A percentile compares a stretch with the other conserved stretches of the same genome.
phyloP scores from a whole-genome alignment of 345 rosid species.

The Aquilaria sinensis region DNA sequence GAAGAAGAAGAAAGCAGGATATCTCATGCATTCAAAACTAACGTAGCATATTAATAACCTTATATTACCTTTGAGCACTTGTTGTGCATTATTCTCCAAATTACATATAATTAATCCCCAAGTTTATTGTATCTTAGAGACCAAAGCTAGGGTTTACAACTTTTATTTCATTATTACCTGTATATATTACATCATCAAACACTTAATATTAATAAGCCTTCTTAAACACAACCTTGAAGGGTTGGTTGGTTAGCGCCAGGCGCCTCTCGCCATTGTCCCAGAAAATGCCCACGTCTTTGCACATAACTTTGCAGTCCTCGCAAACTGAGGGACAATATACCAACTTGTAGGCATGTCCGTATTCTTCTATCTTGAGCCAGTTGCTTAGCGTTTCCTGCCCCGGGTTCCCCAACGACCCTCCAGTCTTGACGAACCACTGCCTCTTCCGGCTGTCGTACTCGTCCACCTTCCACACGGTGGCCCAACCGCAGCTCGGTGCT shows the following conservation, averaged over 20 bases:
- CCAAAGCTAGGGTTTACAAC: too few relatives aligned
- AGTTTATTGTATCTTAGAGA: too few relatives aligned
- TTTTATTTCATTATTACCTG: too few relatives aligned
- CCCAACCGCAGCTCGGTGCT: conserved; percentile 29
- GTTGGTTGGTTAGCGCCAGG: conserved; percentile 45
- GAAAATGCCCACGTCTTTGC: conserved; percentile 52
- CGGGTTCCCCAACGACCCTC: conserved; percentile 57
- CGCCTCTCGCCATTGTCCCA: conserved; percentile 31
- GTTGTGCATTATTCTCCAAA: too few relatives aligned
- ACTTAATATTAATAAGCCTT: conserved; percentile 19
- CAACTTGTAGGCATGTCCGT: conserved; percentile 42
- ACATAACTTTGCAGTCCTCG: conserved; percentile 35
- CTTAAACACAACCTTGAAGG: conserved; percentile 46
- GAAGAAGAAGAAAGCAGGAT: too few relatives aligned
- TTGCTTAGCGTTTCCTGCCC: conserved; percentile 34
- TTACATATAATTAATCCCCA: too few relatives aligned
- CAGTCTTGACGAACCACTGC: conserved; percentile 36
- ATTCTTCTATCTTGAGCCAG: conserved; percentile 63
- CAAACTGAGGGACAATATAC: conserved; percentile 59
- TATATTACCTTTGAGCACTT: too few relatives aligned
- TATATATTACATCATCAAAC: too few relatives aligned
- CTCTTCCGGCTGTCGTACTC: conserved; percentile 22
- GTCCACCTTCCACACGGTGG: conserved; percentile 46
- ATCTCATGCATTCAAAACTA: too few relatives aligned
- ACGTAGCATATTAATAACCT: too few relatives aligned